Percentiles rank a stretch among this genome's conserved stretches.
Conservation (phyloP, 768 basidiomycete genomes). For the Amanita exitialis region DNA sequence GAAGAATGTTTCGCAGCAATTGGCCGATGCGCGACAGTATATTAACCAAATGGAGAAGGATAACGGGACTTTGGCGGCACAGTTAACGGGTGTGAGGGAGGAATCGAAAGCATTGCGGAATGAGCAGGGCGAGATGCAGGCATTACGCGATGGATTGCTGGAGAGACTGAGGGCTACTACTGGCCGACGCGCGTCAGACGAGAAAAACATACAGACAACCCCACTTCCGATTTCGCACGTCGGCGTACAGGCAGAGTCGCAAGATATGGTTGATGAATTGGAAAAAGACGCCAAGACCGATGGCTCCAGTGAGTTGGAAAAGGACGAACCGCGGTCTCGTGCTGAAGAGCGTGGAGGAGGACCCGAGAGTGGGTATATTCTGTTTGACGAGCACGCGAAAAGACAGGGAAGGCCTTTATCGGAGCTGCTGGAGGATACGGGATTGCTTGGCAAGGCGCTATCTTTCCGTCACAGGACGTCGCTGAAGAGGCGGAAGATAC, state of each 20-base stretch:
- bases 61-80: neutral
- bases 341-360: neutral
- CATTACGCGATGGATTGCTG: neutral
- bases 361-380: neutral
- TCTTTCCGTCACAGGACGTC: neutral
- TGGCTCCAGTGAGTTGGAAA: neutral
- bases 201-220: neutral
- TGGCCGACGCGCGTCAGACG: neutral
- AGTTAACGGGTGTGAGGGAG: neutral
- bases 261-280: neutral
- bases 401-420: neutral
- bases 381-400: neutral
- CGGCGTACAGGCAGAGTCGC: neutral
- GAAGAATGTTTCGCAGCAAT: neutral
- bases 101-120: neutral
- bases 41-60: neutral
- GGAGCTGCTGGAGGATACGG: neutral
- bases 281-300: neutral
- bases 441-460: neutral
- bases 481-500: neutral
- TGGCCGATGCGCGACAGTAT: neutral
- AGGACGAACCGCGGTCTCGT: neutral
- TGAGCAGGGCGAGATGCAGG: neutral
- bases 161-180: neutral
- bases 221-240: neutral